Conservation (phyloP, 352 stramenopile species). For the Phytophthora idaei region DNA sequence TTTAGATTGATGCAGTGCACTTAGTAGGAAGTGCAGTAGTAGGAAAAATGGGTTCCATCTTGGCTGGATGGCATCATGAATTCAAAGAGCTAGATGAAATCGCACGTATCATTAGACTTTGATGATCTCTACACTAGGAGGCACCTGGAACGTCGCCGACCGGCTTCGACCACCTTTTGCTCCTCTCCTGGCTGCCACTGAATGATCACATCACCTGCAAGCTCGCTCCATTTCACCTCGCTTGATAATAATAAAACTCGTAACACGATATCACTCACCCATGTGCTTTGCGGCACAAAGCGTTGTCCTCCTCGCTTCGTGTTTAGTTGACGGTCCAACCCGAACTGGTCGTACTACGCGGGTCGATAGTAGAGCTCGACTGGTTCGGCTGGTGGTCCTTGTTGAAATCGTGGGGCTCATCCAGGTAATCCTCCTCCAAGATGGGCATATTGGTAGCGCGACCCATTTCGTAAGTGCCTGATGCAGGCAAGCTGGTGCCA, state of each 20-base stretch:
- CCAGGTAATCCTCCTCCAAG: slow-evolving; percentile 62
- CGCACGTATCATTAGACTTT: slow-evolving; percentile 23
- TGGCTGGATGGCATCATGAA: slow-evolving; percentile 2
- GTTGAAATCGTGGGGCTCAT: slow-evolving; percentile 32
- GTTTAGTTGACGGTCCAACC: slow-evolving; percentile 62
- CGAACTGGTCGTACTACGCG: slow-evolving; percentile 53
- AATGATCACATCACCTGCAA: slow-evolving; percentile 10
- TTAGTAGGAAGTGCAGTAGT: slow-evolving; percentile 18
- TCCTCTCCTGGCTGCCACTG: background rate
- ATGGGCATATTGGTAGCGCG: slow-evolving; percentile 52
- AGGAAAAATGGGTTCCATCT: slow-evolving; percentile 8
- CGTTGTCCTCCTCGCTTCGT: slow-evolving; percentile 14
- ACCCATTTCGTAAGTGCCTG: slow-evolving; percentile 60
- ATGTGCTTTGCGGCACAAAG: slow-evolving; percentile 37
- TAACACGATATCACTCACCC: slow-evolving; percentile 24
- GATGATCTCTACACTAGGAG: slow-evolving; percentile 22
- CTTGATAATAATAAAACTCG: slow-evolving; percentile 41
- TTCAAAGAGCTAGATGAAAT: slow-evolving; percentile 18
- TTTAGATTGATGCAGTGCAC: slow-evolving; percentile 26
- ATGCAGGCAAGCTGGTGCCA: slow-evolving; percentile 39
- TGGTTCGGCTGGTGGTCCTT: slow-evolving; percentile 23
- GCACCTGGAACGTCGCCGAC: background rate
- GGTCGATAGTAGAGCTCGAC: slow-evolving; percentile 30
- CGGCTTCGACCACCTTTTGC: slow-evolving; percentile 3
- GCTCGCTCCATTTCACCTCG: slow-evolving; percentile 2